phyloP scores from a whole-genome alignment of 2,329 filamentous ascomycete genomes.

The Ambrosiella xylebori region DNA sequence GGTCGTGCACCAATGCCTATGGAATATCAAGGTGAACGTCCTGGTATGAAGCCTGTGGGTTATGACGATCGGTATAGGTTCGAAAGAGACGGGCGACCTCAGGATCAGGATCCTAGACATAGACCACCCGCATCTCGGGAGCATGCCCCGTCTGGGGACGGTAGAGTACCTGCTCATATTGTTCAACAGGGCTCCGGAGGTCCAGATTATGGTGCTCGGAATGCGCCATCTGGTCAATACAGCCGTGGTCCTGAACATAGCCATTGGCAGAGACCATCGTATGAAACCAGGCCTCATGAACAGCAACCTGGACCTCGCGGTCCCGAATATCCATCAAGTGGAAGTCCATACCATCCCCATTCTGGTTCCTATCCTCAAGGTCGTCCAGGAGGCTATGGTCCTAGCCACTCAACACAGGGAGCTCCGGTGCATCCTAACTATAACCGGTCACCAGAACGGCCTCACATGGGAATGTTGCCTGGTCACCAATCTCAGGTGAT shows the following conservation, averaged over 20 bases:
- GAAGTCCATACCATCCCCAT: background rate
- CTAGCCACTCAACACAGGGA: constrained; percentile 15
- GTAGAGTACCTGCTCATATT: constrained; percentile 1
- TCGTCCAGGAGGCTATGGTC: background rate
- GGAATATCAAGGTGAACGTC: constrained; percentile 32
- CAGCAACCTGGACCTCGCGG: constrained; percentile 22
- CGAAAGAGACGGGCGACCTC: constrained; percentile 19
- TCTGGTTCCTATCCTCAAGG: constrained; percentile 14
- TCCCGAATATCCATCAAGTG: background rate
- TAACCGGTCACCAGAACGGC: constrained; percentile 17
- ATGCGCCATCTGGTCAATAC: constrained; percentile 7
- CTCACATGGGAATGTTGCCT: constrained; percentile 17
- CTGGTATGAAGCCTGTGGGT: constrained; percentile 24
- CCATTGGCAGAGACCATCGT: constrained; percentile 16
- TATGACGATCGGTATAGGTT: constrained; percentile 38
- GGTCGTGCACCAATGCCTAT: constrained; percentile 20
- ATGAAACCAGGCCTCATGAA: constrained; percentile 26
- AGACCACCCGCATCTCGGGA: constrained; percentile 1
- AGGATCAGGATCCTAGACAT: constrained; percentile 5
- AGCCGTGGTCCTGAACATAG: constrained; percentile 5
- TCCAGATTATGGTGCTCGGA: background rate
- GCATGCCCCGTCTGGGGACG: constrained; percentile 5
- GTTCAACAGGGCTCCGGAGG: background rate
- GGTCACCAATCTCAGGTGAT: constrained; percentile 19
- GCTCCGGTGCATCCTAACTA: constrained; percentile 15